Evolutionary conservation across 805 yeast genomes (phyloP).

Genomic region (Kluyveromyces nonfermentans): DNA sequence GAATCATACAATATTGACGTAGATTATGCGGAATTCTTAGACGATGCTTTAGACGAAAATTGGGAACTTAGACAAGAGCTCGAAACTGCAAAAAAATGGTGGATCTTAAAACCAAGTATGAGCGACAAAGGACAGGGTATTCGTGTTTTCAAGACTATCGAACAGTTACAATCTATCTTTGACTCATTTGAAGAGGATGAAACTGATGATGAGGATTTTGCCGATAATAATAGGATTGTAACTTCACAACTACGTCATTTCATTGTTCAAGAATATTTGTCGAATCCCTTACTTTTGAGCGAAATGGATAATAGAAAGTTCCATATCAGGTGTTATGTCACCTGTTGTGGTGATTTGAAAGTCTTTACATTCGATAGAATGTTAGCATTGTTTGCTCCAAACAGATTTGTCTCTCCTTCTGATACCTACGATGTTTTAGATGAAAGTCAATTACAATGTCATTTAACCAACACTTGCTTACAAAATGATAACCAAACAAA

Average conservation of each 20-base stretch:
- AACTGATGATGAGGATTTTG: constrained; percentile 50
- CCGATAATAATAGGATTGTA: constrained; percentile 54
- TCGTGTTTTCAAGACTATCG: constrained; percentile 65
- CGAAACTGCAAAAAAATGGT: constrained; percentile 43
- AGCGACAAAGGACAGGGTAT: constrained; percentile 97
- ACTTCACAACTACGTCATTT: constrained; percentile 87
- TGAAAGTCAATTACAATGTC: constrained; percentile 50
- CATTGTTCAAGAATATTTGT: constrained; percentile 74
- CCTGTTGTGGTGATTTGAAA: constrained; percentile 60
- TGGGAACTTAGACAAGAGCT: constrained; percentile 80
- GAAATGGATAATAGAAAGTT: constrained; percentile 64
- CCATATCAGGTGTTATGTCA: constrained; percentile 79
- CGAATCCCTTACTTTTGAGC: constrained; percentile 55
- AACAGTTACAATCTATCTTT: constrained; percentile 73
- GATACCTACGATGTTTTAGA: constrained; percentile 23
- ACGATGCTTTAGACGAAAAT: constrained; percentile 86
- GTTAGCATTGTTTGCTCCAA: constrained; percentile 71
- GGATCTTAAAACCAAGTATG: constrained; percentile 95
- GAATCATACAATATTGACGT: constrained; percentile 73
- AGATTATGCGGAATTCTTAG: constrained; percentile 92
- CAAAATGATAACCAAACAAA: constrained; percentile 46
- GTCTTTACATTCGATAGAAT: constrained; percentile 77
- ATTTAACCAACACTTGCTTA: constrained; percentile 88
- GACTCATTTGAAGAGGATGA: constrained; percentile 77
- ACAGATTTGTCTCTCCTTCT: constrained; percentile 34